Percentiles rank a stretch among this genome's conserved stretches.
phyloP scores from a whole-genome alignment of 129 eudicot species.

The Tagetes patula region DNA sequence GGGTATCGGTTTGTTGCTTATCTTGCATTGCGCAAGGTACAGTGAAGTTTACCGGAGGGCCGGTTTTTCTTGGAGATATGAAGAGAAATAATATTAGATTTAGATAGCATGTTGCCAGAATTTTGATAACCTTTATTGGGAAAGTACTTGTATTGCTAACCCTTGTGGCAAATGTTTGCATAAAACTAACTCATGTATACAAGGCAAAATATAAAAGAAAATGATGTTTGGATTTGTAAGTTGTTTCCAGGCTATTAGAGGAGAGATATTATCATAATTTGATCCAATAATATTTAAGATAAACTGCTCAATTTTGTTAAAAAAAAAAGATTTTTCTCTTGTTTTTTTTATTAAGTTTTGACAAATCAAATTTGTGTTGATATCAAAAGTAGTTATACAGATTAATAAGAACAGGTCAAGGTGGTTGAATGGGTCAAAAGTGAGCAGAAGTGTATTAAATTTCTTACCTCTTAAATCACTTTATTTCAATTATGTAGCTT shows the following conservation, averaged over 20 bases:
- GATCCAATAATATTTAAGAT: background rate
- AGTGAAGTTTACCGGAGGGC: conserved; percentile 39
- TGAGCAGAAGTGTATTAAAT: background rate
- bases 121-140: conserved; percentile 41
- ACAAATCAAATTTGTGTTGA: background rate
- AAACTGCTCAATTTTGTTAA: background rate
- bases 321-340: background rate
- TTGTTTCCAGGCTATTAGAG: background rate
- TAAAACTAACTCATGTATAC: conserved; percentile 39
- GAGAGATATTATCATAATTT: background rate
- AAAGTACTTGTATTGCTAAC: conserved; percentile 31
- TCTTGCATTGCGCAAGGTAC: conserved; percentile 69
- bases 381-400: no score
- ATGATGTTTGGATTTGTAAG: conserved; percentile 25
- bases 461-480: background rate
- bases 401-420: background rate
- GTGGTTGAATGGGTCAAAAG: background rate
- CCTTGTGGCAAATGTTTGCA: conserved; percentile 47
- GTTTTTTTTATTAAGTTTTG: background rate
- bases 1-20: conserved; percentile 85
- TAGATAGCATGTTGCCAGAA: conserved; percentile 48
- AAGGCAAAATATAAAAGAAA: conserved; percentile 15
- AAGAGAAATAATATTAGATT: conserved; percentile 40
- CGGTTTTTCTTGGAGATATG: background rate
- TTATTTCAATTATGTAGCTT: background rate